Evolutionary conservation across 257 asterid genomes (phyloP).

Genomic region (Parsonsia alboflavescens): DNA sequence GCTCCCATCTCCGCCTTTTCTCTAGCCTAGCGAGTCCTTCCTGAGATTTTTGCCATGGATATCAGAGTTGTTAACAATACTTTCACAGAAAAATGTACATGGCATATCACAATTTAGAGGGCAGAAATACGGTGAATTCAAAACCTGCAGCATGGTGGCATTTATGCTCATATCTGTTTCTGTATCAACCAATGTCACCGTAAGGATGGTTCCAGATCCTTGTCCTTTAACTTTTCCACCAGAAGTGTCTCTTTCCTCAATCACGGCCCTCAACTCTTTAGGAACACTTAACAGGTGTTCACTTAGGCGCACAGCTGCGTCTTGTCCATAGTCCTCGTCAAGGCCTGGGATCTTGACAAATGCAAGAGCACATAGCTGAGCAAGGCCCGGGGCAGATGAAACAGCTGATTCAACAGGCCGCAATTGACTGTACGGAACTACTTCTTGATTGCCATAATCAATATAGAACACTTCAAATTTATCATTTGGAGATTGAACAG

Average conservation of each 20-base stretch:
- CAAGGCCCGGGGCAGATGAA: conserved; percentile 74
- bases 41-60: conserved; percentile 31
- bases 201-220: conserved; percentile 79
- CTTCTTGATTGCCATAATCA: conserved; percentile 94
- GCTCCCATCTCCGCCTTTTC: conserved; percentile 76
- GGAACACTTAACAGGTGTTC: conserved; percentile 45
- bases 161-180: conserved; percentile 70
- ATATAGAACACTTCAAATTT: conserved; percentile 88
- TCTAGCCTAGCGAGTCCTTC: conserved; percentile 95
- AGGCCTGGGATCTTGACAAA: conserved; percentile 66
- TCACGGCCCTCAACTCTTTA: conserved; percentile 67
- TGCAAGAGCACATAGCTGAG: conserved; percentile 89
- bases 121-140: not conserved
- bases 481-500: conserved; percentile 63
- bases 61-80: not conserved
- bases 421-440: conserved; percentile 56
- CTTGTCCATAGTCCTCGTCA: conserved; percentile 90
- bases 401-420: conserved; percentile 78
- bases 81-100: too few relatives aligned
- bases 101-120: not conserved
- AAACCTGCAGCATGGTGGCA: conserved; percentile 84
- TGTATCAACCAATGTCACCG: conserved; percentile 66
- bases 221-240: conserved; percentile 95
- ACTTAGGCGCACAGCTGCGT: conserved; percentile 65
- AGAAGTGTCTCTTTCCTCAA: conserved; percentile 77